Evolutionary conservation across 345 rosid species (phyloP).

Genomic region (Triadica sebifera): DNA sequence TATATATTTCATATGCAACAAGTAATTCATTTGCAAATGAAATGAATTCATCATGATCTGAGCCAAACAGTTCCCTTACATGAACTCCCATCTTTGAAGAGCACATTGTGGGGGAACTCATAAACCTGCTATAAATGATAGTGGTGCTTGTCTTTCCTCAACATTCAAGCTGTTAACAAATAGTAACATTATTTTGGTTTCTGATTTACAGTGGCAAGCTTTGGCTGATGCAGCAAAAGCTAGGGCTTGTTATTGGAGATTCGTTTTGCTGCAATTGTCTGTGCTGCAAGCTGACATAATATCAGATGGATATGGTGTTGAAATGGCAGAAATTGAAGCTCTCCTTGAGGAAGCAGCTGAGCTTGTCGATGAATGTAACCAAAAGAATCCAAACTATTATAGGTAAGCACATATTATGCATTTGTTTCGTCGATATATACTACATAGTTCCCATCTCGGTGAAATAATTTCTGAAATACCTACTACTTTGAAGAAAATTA

Average conservation of each 20-base stretch:
- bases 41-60: too few relatives aligned
- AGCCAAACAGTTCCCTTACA: too few relatives aligned
- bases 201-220: conserved; percentile 69
- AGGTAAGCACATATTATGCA: conserved; percentile 41
- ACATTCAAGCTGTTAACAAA: not conserved
- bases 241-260: conserved; percentile 82
- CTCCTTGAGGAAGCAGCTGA: conserved; percentile 95
- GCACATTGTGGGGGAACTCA: not conserved
- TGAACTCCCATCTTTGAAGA: not conserved
- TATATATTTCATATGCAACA: too few relatives aligned
- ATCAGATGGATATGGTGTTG: conserved; percentile 48
- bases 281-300: conserved; percentile 63
- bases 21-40: too few relatives aligned
- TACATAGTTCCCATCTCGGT: not conserved
- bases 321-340: conserved; percentile 79
- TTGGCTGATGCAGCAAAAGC: conserved; percentile 76
- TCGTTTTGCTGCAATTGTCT: conserved; percentile 74
- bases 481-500: not conserved
- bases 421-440: not conserved
- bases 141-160: not conserved
- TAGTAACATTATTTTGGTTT: conserved; percentile 18
- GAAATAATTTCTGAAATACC: not conserved
- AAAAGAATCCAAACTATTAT: conserved; percentile 75
- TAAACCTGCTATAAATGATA: not conserved
- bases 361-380: conserved; percentile 78